phyloP scores from a whole-genome alignment of 1,284 basidiomycete genomes.

The Paramarasmius palmivorus region DNA sequence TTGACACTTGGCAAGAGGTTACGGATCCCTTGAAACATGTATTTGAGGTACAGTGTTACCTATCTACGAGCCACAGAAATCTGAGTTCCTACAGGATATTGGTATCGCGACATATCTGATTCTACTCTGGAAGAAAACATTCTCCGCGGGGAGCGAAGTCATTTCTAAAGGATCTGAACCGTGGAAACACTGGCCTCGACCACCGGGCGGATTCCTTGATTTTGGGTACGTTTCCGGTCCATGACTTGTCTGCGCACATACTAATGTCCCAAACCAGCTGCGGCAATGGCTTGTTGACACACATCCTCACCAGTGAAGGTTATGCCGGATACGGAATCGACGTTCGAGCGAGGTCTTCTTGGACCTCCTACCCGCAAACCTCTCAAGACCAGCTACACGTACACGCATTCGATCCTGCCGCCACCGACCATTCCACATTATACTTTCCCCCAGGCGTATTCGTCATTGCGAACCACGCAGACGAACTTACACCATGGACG shows the following conservation, averaged over 20 bases:
- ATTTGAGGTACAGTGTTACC: constrained; percentile 82
- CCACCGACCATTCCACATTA: constrained; percentile 21
- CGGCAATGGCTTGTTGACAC: constrained; percentile 87
- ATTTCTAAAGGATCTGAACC: constrained; percentile 41
- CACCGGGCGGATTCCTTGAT: constrained; percentile 86
- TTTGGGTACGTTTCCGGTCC: constrained; percentile 64
- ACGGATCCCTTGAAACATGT: constrained; percentile 88
- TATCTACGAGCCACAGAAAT: too few species aligned
- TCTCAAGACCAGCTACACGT: constrained; percentile 65
- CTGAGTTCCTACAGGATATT: constrained; percentile 80
- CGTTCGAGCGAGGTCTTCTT: constrained; percentile 77
- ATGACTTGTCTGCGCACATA: too few species aligned
- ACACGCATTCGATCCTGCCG: constrained; percentile 65
- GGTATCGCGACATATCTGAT: constrained; percentile 93
- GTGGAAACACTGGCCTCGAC: constrained; percentile 75
- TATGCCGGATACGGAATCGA: constrained; percentile 86
- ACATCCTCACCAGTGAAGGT: constrained; percentile 83
- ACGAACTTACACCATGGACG: constrained; percentile 93
- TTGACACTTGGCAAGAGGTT: constrained; percentile 75
- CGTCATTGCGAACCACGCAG: constrained; percentile 94
- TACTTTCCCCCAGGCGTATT: constrained; percentile 55
- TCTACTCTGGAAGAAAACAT: constrained; percentile 84
- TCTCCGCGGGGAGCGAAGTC: too few species aligned
- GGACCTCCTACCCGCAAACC: constrained; percentile 69
- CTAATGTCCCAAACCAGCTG: constrained; percentile 48